Evolutionary conservation across 305 asterid genomes (phyloP), one percentile per base, ranked within the genome.

Genomic region (Fraxinus dipetala): DNA sequence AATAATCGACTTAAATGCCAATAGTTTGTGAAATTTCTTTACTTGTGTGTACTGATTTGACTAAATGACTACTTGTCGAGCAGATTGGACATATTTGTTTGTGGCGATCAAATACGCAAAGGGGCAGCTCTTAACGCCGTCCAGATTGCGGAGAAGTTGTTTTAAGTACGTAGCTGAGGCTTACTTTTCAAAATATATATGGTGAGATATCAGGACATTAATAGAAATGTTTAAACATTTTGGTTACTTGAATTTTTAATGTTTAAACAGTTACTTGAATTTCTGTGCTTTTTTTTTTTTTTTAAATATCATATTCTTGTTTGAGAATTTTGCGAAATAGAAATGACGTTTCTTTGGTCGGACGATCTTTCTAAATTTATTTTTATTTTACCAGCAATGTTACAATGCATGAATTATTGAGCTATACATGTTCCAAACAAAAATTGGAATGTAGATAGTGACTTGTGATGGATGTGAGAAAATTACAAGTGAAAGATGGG

Each of bases 21-120:
- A 20, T 45, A 48, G 48, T 67, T 72, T 56, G 38, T 75, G 16
- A 13, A 22, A 75, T 40, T 40, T 51, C 48, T 75, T 10, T 26
- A 24, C 26, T 22, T 43, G 22, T 75, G 32, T 75, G 8, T 40
- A 10, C 20, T 75, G 36, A 38, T n/a, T 20, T 0, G 3, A 75
- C 16, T 38, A 30, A 31, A 16, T 40, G 26, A n/a, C 51, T 51
- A 16, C 5, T 48, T 51, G 73, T 16, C 40, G 76, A 48, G 70
- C 87, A 93, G 98, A 90, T 83, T 93, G 93, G 98, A 95, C 89
- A 92, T 95, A 22, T 95, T 93, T 84, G 94, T 94, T 32, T 94
- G 98, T 78, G 96, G 97, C 45, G 98, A 93, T 83, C 97, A 94
- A 93, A 95, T 93, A 88, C 98, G 98, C 84, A 93, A 95, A 80